Conservation (phyloP, 371 early-diverging fungal genomes). For the Mortierella sp. region DNA sequence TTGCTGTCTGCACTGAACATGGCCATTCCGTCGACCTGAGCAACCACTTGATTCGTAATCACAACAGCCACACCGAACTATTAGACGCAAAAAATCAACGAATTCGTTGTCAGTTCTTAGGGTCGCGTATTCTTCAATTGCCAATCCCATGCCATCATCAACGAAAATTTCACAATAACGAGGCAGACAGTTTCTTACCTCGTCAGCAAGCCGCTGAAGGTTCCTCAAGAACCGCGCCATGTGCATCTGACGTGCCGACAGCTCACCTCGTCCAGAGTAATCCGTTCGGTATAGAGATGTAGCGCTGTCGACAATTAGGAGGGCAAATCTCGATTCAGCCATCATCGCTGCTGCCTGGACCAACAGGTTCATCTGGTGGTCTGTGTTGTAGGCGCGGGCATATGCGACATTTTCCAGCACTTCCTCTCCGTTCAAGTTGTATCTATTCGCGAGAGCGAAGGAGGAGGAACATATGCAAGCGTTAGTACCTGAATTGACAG, state of each 20-base stretch:
- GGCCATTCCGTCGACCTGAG: conserved; percentile 95
- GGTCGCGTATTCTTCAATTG: background rate
- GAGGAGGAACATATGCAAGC: background rate
- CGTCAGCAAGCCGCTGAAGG: conserved; percentile 95
- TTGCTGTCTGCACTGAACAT: conserved; percentile 97
- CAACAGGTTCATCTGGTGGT: conserved; percentile 95
- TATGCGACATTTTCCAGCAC: conserved; percentile 97
- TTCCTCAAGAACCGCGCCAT: conserved; percentile 94
- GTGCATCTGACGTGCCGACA: conserved; percentile 98
- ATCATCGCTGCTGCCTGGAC: conserved; percentile 97
- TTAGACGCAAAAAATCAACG: background rate
- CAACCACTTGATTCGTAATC: conserved; percentile 99
- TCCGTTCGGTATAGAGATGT: conserved; percentile 99
- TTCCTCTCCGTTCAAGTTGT: conserved; percentile 88
- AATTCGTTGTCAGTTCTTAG: background rate
- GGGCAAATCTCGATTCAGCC: conserved; percentile 90
- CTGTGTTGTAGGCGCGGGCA: conserved; percentile 98
- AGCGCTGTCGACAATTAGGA: conserved; percentile 97
- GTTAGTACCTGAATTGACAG: background rate
- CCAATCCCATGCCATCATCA: background rate
- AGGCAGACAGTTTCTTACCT: conserved; percentile 61
- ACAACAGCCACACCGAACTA: conserved; percentile 98
- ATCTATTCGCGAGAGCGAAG: conserved; percentile 58
- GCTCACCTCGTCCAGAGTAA: conserved; percentile 98
- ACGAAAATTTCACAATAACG: no score